phyloP scores from a whole-genome alignment of 2,329 filamentous ascomycete genomes.

The Diaporthe capsici region DNA sequence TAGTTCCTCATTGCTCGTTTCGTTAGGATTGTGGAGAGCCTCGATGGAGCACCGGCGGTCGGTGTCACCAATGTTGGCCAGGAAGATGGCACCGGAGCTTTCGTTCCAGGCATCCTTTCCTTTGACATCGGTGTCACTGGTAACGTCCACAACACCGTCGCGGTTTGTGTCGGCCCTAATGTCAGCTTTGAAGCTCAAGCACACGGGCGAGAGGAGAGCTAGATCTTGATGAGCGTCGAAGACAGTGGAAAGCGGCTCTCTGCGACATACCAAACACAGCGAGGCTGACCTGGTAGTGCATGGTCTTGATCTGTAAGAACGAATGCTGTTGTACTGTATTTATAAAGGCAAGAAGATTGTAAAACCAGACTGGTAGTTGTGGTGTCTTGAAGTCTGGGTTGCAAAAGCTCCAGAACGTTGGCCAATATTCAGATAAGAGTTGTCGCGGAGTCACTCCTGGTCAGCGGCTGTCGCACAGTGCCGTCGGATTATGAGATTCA shows the following conservation, averaged over 20 bases:
- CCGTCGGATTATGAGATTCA: neutral
- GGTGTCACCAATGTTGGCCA: neutral
- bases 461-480: neutral
- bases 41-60: neutral
- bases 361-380: neutral
- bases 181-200: neutral
- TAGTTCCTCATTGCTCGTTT: neutral
- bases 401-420: neutral
- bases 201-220: neutral
- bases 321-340: neutral
- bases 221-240: neutral
- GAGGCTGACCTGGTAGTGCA: neutral
- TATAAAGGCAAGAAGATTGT: neutral
- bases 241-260: neutral
- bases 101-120: neutral
- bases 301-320: neutral
- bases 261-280: neutral
- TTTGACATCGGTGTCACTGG: neutral
- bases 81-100: neutral
- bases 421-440: neutral
- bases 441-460: neutral
- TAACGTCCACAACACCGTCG: neutral
- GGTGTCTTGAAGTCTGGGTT: neutral
- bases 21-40: neutral
- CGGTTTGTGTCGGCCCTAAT: slow-evolving; percentile 15